Conservation (phyloP, 2,329 filamentous ascomycete genomes). For the Colletotrichum theobromicola region DNA sequence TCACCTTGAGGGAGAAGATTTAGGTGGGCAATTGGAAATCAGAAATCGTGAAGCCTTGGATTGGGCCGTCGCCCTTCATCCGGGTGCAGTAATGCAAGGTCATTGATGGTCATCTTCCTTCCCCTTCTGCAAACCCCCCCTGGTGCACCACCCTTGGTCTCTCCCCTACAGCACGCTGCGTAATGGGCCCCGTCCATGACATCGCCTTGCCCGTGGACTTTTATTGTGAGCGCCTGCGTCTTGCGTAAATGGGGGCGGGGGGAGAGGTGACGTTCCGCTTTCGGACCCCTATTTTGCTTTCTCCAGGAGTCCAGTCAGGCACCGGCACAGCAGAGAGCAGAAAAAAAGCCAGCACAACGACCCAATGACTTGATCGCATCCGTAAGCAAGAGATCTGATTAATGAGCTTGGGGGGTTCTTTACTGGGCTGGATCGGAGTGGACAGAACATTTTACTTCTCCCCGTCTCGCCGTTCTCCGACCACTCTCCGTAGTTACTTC, state of each 20-base stretch:
- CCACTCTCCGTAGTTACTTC: not conserved
- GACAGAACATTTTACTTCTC: not conserved
- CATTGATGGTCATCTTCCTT: not conserved
- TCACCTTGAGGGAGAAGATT: not conserved
- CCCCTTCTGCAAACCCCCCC: not conserved
- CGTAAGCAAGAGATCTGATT: slow-evolving; percentile 12
- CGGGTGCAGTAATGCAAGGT: not conserved
- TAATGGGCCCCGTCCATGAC: not conserved
- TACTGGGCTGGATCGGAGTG: not conserved
- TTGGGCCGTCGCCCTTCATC: not conserved
- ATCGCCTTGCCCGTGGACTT: not conserved
- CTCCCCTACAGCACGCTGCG: not conserved
- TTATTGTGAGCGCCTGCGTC: not conserved
- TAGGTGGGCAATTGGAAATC: not conserved
- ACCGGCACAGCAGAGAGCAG: not conserved
- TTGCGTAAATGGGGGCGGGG: slow-evolving; percentile 1
- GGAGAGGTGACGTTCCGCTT: slow-evolving; percentile 4
- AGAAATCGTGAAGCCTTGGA: not conserved
- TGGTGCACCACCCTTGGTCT: not conserved
- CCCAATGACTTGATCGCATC: not conserved
- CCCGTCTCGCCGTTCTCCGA: not conserved
- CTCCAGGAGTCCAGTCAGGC: not conserved
- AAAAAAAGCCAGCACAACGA: not conserved
- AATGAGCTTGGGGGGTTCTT: not conserved
- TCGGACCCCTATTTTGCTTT: slow-evolving; percentile 10